Conservation (phyloP, 1,284 basidiomycete genomes). For the Leccinum proximum region DNA sequence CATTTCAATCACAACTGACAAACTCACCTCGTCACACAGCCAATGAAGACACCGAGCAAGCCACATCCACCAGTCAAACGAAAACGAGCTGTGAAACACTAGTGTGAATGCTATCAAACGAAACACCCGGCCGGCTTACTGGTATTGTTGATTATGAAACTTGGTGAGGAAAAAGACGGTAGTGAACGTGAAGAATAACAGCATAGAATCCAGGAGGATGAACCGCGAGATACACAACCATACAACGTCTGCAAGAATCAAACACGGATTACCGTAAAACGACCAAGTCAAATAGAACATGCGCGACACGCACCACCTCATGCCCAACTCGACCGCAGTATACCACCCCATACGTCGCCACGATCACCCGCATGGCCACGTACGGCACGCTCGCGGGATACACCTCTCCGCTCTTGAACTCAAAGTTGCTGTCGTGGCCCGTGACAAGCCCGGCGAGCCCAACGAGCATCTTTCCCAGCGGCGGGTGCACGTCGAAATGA, state of each 20-base stretch:
- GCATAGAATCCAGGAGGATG: slow-evolving; percentile 97
- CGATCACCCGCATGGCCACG: slow-evolving; percentile 92
- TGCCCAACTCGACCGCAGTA: slow-evolving; percentile 93
- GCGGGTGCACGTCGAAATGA: slow-evolving; percentile 98
- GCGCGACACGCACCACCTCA: slow-evolving; percentile 75
- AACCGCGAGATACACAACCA: slow-evolving; percentile 98
- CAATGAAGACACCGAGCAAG: slow-evolving; percentile 87
- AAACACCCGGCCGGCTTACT: slow-evolving; percentile 48
- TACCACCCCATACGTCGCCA: slow-evolving; percentile 97
- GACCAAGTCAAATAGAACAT: not conserved
- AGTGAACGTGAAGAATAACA: slow-evolving; percentile 97
- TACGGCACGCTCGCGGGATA: slow-evolving; percentile 91
- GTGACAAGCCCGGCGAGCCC: slow-evolving; percentile 89
- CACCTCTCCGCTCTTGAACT: slow-evolving; percentile 90
- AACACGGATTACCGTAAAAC: not conserved
- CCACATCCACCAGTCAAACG: slow-evolving; percentile 98
- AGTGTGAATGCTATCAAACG: slow-evolving; percentile 6
- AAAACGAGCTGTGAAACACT: slow-evolving; percentile 66
- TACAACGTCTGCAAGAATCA: slow-evolving; percentile 69
- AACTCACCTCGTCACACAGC: slow-evolving; percentile 85
- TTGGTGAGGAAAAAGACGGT: slow-evolving; percentile 95
- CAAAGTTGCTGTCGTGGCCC: slow-evolving; percentile 91
- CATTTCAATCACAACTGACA: not conserved
- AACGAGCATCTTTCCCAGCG: slow-evolving; percentile 98
- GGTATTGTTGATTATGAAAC: slow-evolving; percentile 95